phyloP scores from a whole-genome alignment of 495 filamentous ascomycete species.

The Aspergillus diversus region DNA sequence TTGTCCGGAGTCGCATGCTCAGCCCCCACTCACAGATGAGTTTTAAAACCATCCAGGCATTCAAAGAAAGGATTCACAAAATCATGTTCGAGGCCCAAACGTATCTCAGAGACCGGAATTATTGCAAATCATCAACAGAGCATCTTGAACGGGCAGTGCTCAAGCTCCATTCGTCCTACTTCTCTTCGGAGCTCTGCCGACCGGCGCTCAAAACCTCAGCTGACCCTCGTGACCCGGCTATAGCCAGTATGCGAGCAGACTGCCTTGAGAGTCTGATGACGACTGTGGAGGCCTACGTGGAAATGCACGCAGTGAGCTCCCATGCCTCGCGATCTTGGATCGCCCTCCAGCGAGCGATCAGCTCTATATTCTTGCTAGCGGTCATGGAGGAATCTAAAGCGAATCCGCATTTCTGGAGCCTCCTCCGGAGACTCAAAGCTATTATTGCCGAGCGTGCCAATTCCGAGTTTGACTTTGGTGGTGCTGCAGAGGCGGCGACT shows the following conservation, averaged over 20 bases:
- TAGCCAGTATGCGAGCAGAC: constrained; percentile 48
- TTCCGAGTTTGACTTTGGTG: constrained; percentile 36
- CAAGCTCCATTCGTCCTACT: constrained; percentile 62
- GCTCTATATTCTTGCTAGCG: constrained; percentile 50
- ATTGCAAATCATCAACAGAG: constrained; percentile 51
- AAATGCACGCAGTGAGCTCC: constrained; percentile 48
- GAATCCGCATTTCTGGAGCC: constrained; percentile 42
- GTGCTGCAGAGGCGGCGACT: constrained; percentile 16
- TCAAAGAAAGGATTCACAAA: constrained; percentile 53
- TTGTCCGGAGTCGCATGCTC: constrained; percentile 59
- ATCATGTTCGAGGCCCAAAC: constrained; percentile 57
- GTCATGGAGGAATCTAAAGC: constrained; percentile 49
- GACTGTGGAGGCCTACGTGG: constrained; percentile 51
- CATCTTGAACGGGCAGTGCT: constrained; percentile 59
- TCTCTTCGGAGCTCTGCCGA: constrained; percentile 62
- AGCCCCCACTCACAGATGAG: constrained; percentile 46
- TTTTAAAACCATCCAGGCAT: constrained; percentile 50
- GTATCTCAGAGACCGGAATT: constrained; percentile 52
- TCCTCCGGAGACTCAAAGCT: constrained; percentile 44
- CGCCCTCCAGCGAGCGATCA: constrained; percentile 50
- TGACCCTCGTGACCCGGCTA: constrained; percentile 39
- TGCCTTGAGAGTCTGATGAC: constrained; percentile 46
- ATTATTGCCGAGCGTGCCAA: constrained; percentile 51
- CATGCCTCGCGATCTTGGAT: constrained; percentile 53
- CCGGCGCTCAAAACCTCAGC: constrained; percentile 52